Evolutionary conservation across 2,329 filamentous ascomycete genomes (phyloP).

Genomic region (Alternaria postmessia): DNA sequence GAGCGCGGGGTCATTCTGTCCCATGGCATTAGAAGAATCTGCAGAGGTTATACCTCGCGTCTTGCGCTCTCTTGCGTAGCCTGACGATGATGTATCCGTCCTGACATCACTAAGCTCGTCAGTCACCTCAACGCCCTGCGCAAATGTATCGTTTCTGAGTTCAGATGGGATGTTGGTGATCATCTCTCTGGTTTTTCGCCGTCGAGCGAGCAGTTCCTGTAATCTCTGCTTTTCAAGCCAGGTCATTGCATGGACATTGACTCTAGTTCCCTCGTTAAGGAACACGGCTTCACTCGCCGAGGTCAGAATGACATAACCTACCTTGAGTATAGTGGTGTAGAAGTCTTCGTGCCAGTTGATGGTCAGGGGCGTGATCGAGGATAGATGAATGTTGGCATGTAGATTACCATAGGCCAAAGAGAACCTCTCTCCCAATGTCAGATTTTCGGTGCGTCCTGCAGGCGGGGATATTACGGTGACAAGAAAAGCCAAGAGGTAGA

Average conservation of each 20-base stretch:
- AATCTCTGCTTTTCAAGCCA: slow-evolving; percentile 92
- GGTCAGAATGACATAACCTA: slow-evolving; percentile 87
- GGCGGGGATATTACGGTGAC: slow-evolving; percentile 76
- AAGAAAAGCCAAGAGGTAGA: slow-evolving; percentile 79
- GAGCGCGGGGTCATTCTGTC: slow-evolving; percentile 71
- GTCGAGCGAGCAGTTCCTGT: slow-evolving; percentile 71
- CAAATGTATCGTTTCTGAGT: slow-evolving; percentile 53
- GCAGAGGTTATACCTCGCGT: slow-evolving; percentile 53
- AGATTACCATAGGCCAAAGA: slow-evolving; percentile 82
- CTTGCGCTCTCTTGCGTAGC: slow-evolving; percentile 75
- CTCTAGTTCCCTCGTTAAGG: slow-evolving; percentile 82
- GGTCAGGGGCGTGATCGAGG: slow-evolving; percentile 69
- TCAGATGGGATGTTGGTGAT: slow-evolving; percentile 52
- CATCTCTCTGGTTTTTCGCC: slow-evolving; percentile 50
- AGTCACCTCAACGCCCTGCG: slow-evolving; percentile 40
- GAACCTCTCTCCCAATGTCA: slow-evolving; percentile 68
- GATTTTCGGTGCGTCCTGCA: slow-evolving; percentile 54
- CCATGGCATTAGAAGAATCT: slow-evolving; percentile 35
- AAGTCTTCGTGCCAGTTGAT: slow-evolving; percentile 92
- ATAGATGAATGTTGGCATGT: slow-evolving; percentile 88
- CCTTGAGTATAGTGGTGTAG: slow-evolving; percentile 85
- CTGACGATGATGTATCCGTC: slow-evolving; percentile 40
- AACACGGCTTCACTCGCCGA: slow-evolving; percentile 97
- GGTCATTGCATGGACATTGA: slow-evolving; percentile 78
- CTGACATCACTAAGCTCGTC: slow-evolving; percentile 49